phyloP scores from a whole-genome alignment of 768 basidiomycete genomes.

The Panus rudis region DNA sequence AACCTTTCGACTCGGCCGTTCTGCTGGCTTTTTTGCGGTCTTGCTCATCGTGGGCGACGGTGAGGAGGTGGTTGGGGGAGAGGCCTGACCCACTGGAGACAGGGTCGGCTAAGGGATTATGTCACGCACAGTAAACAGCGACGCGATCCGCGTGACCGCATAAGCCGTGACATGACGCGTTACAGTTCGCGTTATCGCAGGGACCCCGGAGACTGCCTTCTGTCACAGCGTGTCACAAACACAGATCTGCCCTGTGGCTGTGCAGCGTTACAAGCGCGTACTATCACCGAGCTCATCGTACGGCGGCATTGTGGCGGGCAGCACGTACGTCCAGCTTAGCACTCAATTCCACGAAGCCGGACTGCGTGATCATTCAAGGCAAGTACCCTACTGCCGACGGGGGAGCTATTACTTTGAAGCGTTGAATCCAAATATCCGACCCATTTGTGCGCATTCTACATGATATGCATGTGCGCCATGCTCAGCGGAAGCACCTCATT shows the following conservation, averaged over 20 bases:
- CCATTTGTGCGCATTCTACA: constrained; percentile 12
- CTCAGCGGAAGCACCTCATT: constrained; percentile 25
- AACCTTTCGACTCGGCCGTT: constrained; percentile 23
- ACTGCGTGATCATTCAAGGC: no score
- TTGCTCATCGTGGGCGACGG: constrained; percentile 10
- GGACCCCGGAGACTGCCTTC: neutral
- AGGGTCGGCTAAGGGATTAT: neutral
- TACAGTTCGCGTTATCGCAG: neutral
- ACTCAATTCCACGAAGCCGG: no score
- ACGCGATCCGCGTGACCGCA: neutral
- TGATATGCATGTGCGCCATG: constrained; percentile 27
- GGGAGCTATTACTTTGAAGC: no score
- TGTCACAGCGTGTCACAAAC: neutral
- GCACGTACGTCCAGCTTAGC: no score
- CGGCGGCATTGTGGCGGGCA: no score
- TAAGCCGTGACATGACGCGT: neutral
- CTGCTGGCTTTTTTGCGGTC: constrained; percentile 8
- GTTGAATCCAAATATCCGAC: no score
- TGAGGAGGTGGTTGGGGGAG: neutral
- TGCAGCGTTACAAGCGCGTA: neutral
- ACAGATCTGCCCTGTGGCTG: neutral
- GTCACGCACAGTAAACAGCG: neutral
- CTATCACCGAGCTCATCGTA: neutral
- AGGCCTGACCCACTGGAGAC: neutral
- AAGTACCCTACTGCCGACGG: no score